A percentile compares a stretch with the other conserved stretches of the same genome.
Evolutionary conservation across 805 yeast genomes (phyloP).

Genomic region (Maudiozyma saulgeensis): DNA sequence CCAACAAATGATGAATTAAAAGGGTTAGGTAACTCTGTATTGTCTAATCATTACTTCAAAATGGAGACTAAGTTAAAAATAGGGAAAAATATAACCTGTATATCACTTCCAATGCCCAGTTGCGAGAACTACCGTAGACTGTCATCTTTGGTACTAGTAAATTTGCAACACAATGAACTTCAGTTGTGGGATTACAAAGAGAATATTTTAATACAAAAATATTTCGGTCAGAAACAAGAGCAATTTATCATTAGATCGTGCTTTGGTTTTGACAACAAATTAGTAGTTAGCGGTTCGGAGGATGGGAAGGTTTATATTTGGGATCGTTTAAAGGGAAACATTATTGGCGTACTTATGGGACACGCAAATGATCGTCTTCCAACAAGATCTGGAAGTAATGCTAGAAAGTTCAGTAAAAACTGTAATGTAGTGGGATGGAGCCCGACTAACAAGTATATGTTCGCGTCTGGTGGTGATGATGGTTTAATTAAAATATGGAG

Average conservation of each 20-base stretch:
- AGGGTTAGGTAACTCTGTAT: conserved; percentile 10
- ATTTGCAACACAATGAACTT: conserved; percentile 63
- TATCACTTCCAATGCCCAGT: conserved; percentile 38
- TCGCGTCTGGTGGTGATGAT: conserved; percentile 87
- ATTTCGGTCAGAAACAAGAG: conserved; percentile 63
- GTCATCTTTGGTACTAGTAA: conserved; percentile 41
- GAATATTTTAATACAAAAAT: conserved; percentile 50
- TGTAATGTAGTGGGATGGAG: conserved; percentile 81
- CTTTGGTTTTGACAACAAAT: conserved; percentile 62
- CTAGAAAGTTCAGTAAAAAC: conserved; percentile 21
- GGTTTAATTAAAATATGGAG: conserved; percentile 61
- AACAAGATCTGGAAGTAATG: conserved; percentile 4
- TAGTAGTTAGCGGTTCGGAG: conserved; percentile 74
- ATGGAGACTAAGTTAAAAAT: conserved; percentile 39
- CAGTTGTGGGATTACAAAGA: conserved; percentile 71
- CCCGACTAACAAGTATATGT: conserved; percentile 36
- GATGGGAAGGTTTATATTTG: conserved; percentile 72
- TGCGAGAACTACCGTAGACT: not conserved
- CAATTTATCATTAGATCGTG: conserved; percentile 65
- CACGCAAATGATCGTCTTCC: conserved; percentile 14
- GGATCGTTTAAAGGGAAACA: conserved; percentile 63
- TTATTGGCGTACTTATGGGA: conserved; percentile 35
- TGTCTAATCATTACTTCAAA: conserved; percentile 12
- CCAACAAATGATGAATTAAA: conserved; percentile 14
- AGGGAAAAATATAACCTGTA: conserved; percentile 53